Conservation (phyloP, 2,329 filamentous ascomycete genomes). For the Paracamarosporium sp. region DNA sequence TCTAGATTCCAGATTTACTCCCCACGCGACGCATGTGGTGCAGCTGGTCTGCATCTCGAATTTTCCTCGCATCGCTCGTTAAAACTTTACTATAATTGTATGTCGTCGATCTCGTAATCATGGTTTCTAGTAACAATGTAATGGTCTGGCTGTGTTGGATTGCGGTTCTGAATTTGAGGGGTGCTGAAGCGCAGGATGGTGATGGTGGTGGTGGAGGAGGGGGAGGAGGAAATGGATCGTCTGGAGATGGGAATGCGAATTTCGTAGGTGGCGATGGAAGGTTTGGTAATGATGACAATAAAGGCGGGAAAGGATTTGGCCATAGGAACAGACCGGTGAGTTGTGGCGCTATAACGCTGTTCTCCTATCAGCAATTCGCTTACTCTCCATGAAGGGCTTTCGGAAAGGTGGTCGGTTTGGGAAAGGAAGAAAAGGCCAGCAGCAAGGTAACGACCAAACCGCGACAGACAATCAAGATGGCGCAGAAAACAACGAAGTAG, state of each 20-base stretch:
- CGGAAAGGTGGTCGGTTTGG: neutral
- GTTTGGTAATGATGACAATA: constrained; percentile 1
- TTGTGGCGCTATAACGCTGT: neutral
- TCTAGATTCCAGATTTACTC: constrained; percentile 8
- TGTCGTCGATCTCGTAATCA: constrained; percentile 13
- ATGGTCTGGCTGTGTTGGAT: constrained; percentile 29
- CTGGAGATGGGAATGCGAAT: neutral
- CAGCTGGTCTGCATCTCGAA: constrained; percentile 12
- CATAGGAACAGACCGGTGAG: neutral
- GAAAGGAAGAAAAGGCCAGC: neutral
- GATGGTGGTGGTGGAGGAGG: constrained; percentile 9
- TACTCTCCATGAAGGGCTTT: neutral
- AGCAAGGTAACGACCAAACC: neutral
- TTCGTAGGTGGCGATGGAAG: neutral
- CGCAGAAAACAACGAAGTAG: neutral
- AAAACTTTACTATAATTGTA: neutral
- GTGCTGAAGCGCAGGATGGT: constrained; percentile 13
- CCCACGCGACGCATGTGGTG: constrained; percentile 1
- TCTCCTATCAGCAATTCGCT: neutral
- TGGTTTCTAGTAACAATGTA: constrained; percentile 11
- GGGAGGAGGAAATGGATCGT: too few species aligned
- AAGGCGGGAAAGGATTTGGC: neutral
- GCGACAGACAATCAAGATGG: neutral
- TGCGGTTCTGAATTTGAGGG: constrained; percentile 15
- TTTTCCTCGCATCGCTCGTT: constrained; percentile 10